Evolutionary conservation across 2,329 filamentous ascomycete genomes (phyloP), one percentile per base, ranked within the genome.

Genomic region (Endoconidiophora polonica): DNA sequence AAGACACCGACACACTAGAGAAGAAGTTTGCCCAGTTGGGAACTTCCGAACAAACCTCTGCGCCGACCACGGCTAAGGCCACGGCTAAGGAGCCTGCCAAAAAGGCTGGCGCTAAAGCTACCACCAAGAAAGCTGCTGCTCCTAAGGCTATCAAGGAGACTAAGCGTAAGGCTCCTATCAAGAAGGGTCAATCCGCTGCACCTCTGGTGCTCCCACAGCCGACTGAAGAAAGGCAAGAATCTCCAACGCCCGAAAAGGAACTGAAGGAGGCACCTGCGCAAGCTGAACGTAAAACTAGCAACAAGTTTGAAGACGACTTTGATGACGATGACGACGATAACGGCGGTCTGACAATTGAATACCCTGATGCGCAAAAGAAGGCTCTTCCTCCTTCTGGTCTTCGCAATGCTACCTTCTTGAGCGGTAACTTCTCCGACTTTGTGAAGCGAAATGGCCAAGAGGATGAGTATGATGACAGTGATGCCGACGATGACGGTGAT

Each of bases 1-100:
- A 81, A 58, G 67, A 71, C 49, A 76, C 85, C 56, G 65, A 72
- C 48, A 73, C 75, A 26, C 69, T 93, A 39, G 72, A 76, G 44
- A 72, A 77, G 46, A 72, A 81, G 59, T 79, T 85, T 59, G 70
- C 77, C 7, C 84, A 85, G 54, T 70, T 91, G 37, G 68, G 70
- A 22, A 63, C 57, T 38, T 53, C 49, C 49, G 52, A 57, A 48
- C n/a, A 53, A 56, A 41, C 33, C 26, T 23, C 49, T 5, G 40
- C 44, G 5, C n/a, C 44, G n/a, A 18, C 44, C 5, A 33, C 9
- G 9, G 29, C 29, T 33, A 10, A 37, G 10, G 23, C 48, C 16
- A 18, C 22, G 5, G 6, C 52, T 23, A 46, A 54, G 44, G 50
- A 44, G 37, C 5, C 22, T 23, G 20, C 45, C 22, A 54, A 52